Evolutionary conservation across 192 early-diverging fungal species (phyloP), one percentile per base, ranked within the genome.

Genomic region (Podila horticola): DNA sequence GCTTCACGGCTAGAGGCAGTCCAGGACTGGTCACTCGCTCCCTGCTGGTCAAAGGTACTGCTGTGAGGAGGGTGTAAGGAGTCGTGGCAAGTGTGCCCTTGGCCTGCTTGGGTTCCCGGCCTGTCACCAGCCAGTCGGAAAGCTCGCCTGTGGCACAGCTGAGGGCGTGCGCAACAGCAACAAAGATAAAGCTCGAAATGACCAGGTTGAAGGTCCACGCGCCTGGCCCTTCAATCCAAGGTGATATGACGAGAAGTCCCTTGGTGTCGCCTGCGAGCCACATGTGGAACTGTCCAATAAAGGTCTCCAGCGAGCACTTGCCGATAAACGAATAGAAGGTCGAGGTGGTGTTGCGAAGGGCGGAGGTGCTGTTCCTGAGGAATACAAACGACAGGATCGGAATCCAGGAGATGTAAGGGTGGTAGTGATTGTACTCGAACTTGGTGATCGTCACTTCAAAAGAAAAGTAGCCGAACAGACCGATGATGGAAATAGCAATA

Each of bases 281-380:
- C 65, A 94, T 82, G 66, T 95, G 94, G 72, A 91, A 93, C 84
- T 95, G 92, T 10, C 91, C 89, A 74, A 95, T 90, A 66, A 93
- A 95, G 29, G 90, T 91, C 74, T 95, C 94, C 12, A 95, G 74
- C 9, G 90, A 92, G 66, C 88, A 89, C 30, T 83, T 83, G 5
- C 92, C 94, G 33, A 91, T 83, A 34, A 86, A 89, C 0, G 84
- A 45, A 76, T 89, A 92, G 48, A 89, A 87, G 0, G 74, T 52
- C 49, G 88, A 91, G 19, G 87, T 81, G 5, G 79, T 87, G n/a
- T 84, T 75, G 9, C 94, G 85, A 65, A 92, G 72, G 8, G 34
- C 45, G 24, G 72, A 62, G 1, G 90, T 89, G 17, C 86, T 79
- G 74, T 95, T 95, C 67, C 92, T 91, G 15, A 94, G 83, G 29